Evolutionary conservation across 108 stramenopile genomes (phyloP).

Genomic region (Nitzschia sp.): DNA sequence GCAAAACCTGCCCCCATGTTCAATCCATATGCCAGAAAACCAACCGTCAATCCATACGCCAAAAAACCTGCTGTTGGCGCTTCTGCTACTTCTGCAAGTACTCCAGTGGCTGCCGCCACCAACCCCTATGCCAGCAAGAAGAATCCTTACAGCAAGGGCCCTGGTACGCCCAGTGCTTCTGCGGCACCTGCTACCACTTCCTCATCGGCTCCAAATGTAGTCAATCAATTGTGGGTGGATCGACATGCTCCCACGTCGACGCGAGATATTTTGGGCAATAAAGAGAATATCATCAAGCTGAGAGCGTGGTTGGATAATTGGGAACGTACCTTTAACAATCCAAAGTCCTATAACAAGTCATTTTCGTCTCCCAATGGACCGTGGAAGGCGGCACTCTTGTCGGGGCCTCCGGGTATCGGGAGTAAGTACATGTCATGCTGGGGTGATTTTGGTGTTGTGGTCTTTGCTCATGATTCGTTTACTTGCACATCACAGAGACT

Average conservation of each 20-base stretch:
- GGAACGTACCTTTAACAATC: conserved; percentile 76
- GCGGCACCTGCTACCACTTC: conserved; percentile 8
- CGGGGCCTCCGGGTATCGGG: conserved; percentile 97
- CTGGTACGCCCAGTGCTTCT: conserved; percentile 4
- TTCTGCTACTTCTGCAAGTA: conserved; percentile 41
- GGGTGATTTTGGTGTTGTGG: neutral
- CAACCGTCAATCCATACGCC: conserved; percentile 58
- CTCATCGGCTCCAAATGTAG: neutral
- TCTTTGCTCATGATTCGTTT: neutral
- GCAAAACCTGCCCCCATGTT: conserved; percentile 1
- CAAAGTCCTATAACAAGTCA: conserved; percentile 46
- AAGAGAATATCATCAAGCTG: conserved; percentile 66
- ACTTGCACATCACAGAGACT: conserved; percentile 49
- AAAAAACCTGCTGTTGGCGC: conserved; percentile 7
- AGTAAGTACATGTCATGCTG: conserved; percentile 43
- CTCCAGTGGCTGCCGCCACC: conserved; percentile 21
- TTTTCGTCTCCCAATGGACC: conserved; percentile 57
- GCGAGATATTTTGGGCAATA: conserved; percentile 80
- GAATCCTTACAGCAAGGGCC: conserved; percentile 40
- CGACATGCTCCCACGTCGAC: conserved; percentile 79
- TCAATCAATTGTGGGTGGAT: conserved; percentile 90
- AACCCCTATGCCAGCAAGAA: conserved; percentile 63
- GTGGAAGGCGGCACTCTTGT: conserved; percentile 90
- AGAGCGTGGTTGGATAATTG: conserved; percentile 69
- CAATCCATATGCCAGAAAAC: conserved; percentile 37